Evolutionary conservation across 148 eudicot species (phyloP).

Genomic region (Chenopodium formosanum): DNA sequence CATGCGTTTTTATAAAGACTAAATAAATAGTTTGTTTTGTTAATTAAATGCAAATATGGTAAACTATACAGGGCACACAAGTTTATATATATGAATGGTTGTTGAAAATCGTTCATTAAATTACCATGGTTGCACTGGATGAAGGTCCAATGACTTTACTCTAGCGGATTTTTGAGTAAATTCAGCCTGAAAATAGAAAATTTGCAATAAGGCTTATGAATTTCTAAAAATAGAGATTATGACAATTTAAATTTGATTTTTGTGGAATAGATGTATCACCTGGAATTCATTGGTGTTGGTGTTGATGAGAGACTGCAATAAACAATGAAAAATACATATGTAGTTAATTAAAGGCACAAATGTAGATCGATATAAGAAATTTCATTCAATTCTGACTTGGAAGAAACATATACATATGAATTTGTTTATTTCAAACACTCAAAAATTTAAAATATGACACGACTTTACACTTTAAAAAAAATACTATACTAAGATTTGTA

Average conservation of each 20-base stretch:
- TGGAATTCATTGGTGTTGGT: slow-evolving; percentile 15
- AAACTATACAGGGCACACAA: not conserved
- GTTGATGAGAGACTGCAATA: slow-evolving; percentile 21
- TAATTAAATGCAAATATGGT: too few relatives aligned
- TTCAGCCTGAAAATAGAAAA: slow-evolving; percentile 47
- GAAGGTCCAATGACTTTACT: slow-evolving; percentile 77
- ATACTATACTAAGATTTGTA: too few relatives aligned
- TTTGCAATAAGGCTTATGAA: not conserved
- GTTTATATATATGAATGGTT: too few relatives aligned
- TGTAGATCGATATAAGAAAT: not conserved
- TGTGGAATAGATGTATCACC: not conserved
- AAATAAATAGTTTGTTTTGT: too few relatives aligned
- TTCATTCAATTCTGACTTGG: too few relatives aligned
- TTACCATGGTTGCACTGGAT: slow-evolving; percentile 79
- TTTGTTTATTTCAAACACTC: not conserved
- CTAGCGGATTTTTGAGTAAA: slow-evolving; percentile 66
- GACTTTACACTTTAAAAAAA: too few relatives aligned
- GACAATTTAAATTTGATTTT: not conserved
- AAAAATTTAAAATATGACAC: too few relatives aligned
- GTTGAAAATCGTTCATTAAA: too few relatives aligned
- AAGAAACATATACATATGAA: not conserved
- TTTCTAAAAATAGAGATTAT: not conserved
- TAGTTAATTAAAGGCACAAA: not conserved
- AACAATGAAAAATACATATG: not conserved
- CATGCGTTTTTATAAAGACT: too few relatives aligned